phyloP scores from a whole-genome alignment of 1,139 yeast genomes.

The Yamadazyma sp. region DNA sequence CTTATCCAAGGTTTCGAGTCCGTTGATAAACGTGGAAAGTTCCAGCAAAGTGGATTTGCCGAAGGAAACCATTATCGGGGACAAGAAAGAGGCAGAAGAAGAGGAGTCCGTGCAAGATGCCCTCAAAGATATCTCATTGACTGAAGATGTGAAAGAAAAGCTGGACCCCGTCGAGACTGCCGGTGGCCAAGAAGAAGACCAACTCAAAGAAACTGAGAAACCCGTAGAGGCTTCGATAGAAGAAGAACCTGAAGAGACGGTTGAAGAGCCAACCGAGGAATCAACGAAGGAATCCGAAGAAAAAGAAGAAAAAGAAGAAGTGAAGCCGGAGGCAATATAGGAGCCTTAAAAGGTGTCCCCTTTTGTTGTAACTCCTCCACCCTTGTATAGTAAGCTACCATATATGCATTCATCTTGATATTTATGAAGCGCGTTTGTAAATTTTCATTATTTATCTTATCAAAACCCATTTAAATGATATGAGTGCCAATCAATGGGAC shows the following conservation, averaged over 20 bases:
- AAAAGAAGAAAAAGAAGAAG: constrained; percentile 2
- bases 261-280: constrained; percentile 6
- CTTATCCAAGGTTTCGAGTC: constrained; percentile 19
- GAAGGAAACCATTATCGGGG: constrained; percentile 47
- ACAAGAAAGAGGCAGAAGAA: constrained; percentile 10
- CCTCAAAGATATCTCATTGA: too few relatives aligned
- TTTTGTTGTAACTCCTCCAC: background rate
- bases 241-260: background rate
- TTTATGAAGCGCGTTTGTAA: background rate
- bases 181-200: background rate
- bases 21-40: constrained; percentile 34
- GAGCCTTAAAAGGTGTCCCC: too few relatives aligned
- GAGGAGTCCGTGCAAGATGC: constrained; percentile 4
- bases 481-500: constrained; percentile 3
- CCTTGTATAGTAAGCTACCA: constrained; percentile 1
- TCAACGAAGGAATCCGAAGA: constrained; percentile 4
- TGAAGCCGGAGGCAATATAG: constrained; percentile 6
- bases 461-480: background rate
- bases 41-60: constrained; percentile 34
- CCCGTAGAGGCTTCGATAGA: background rate
- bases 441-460: background rate
- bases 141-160: constrained; percentile 10
- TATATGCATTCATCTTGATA: background rate
- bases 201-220: constrained; percentile 1
- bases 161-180: background rate